Evolutionary conservation across 1,284 basidiomycete species (phyloP).

Genomic region (Malassezia restricta): DNA sequence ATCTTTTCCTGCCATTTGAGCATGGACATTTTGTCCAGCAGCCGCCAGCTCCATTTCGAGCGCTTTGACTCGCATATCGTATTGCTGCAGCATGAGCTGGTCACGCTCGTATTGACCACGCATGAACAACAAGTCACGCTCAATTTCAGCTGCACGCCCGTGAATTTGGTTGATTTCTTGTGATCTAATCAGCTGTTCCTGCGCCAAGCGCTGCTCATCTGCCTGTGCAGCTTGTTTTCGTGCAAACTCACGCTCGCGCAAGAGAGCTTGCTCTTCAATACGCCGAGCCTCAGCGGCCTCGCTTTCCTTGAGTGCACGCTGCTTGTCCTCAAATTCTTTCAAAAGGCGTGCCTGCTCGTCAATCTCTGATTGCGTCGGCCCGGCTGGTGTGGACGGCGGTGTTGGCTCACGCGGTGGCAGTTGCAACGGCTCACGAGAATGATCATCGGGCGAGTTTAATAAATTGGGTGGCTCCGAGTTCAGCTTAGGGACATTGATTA

Average conservation of each 20-base stretch:
- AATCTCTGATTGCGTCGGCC: slow-evolving; percentile 54
- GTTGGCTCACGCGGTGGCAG: slow-evolving; percentile 15
- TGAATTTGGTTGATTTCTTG: slow-evolving; percentile 58
- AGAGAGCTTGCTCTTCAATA: slow-evolving; percentile 63
- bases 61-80: slow-evolving; percentile 90
- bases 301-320: slow-evolving; percentile 64
- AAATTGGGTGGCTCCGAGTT: slow-evolving; percentile 45
- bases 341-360: slow-evolving; percentile 88
- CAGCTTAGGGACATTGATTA: slow-evolving; percentile 46
- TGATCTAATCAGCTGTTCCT: slow-evolving; percentile 67
- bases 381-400: slow-evolving; percentile 19
- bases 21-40: slow-evolving; percentile 66
- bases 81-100: slow-evolving; percentile 94
- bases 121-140: slow-evolving; percentile 82
- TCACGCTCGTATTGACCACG: slow-evolving; percentile 95
- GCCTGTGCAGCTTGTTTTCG: slow-evolving; percentile 75
- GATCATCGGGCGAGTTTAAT: slow-evolving; percentile 39
- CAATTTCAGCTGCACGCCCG: slow-evolving; percentile 60
- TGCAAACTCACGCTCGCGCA: slow-evolving; percentile 80
- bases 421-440: slow-evolving; percentile 27
- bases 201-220: slow-evolving; percentile 73
- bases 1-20: slow-evolving; percentile 84
- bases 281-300: slow-evolving; percentile 71
- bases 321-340: slow-evolving; percentile 93
- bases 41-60: slow-evolving; percentile 79